Base-by-base conservation (phyloP, 2,329 filamentous ascomycete genomes). In the Scleromitrula shiraiana region DNA sequence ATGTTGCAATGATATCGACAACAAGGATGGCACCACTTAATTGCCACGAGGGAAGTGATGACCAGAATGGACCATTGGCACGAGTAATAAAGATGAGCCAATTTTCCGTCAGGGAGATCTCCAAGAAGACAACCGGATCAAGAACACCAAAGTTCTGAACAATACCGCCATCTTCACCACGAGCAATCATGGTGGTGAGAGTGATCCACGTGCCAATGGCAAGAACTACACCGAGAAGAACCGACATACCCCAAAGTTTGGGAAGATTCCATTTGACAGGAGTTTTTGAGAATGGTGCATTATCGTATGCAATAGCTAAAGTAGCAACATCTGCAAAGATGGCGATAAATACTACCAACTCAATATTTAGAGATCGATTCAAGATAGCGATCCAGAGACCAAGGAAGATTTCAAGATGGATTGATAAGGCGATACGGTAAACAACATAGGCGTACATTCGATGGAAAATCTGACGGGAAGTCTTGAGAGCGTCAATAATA, bases 31-130 rank as follows among this genome's bases (percentile, higher is more conserved):
- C 88, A 53, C 82, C 82, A 47, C 75, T 68, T 37, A 95, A 75
- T 69, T 94, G 86, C 85, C 87, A 90, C 52, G 88, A 94, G 51
- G 89, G 88, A 50, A 88, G 78, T 20, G 85, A 90, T 3, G 85
- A 89, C 88, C 88, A 94, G 77, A 94, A 91, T 46, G 88, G 87
- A 62, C 88, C 88, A 69, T 90, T 90, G 70, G 88, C 85, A 76
- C 89, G 88, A 56, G 88, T 95, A 71, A 95, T 91, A 75, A 95
- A 94, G 70, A 95, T 95, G 44, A 95, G 78, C 88, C 89, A 95
- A 73, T 94, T 95, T 76, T 95, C 87, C 52, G 88, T 90, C 46
- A 95, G 78, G 10, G 86, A 88, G 67, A 95, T 87, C 71, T 95
- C 80, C 30, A 95, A 82, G 78, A 95, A 95, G 62, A 95, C 70